These are phyloP conservation scores for Pyrenochaeta sp. DNA, from an alignment of 2,329 filamentous ascomycete species.

Conservation along the genomic window DNA sequence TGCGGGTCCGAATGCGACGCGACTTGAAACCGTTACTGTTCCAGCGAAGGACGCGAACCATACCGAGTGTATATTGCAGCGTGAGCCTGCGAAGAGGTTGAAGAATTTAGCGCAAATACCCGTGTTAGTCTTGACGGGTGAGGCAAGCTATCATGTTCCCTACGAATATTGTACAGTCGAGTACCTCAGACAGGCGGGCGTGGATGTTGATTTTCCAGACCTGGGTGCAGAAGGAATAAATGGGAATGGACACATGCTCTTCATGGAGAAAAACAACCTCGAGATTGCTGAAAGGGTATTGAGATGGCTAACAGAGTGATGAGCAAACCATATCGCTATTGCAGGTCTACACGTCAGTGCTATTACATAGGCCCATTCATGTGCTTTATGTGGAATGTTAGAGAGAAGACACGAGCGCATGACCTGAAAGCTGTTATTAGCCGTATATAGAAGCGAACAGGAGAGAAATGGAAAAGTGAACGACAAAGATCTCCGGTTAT, in stretches of 20 bases:
- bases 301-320: conserved; percentile 5
- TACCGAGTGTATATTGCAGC: conserved; percentile 52
- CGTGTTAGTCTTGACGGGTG: conserved; percentile 60
- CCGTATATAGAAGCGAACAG: too few species aligned
- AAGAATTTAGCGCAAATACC: conserved; percentile 59
- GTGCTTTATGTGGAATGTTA: too few species aligned
- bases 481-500: too few species aligned
- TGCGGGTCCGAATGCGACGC: conserved; percentile 26
- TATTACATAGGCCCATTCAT: too few species aligned
- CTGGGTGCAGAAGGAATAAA: conserved; percentile 69
- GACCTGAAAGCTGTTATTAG: too few species aligned
- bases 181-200: conserved; percentile 59
- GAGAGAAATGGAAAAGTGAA: too few species aligned
- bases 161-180: conserved; percentile 65
- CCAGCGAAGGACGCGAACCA: conserved; percentile 33
- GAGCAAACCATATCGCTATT: neutral
- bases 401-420: too few species aligned
- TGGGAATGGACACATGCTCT: conserved; percentile 56
- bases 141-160: conserved; percentile 62
- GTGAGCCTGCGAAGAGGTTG: conserved; percentile 54
- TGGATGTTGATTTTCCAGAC: conserved; percentile 32
- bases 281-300: conserved; percentile 7
- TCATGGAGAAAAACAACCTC: conserved; percentile 45
- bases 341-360: too few species aligned
- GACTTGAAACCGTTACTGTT: conserved; percentile 30